Base-by-base conservation (phyloP, 257 asterid genomes). In the Cinchona pubescens region DNA sequence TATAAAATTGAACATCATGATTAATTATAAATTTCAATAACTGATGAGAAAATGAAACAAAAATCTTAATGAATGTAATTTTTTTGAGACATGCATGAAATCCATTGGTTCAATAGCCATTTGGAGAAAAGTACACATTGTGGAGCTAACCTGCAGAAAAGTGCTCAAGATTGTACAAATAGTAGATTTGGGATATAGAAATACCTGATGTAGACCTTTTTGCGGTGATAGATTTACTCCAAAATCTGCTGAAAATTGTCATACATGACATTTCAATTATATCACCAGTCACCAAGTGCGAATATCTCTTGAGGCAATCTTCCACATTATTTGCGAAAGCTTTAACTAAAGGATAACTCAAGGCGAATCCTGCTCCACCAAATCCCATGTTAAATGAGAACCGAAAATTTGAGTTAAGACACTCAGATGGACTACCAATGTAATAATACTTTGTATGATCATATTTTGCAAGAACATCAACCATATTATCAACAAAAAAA, bases 161-260 rank as follows among this genome's bases (percentile, higher is more conserved):
- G n/a, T n/a, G n/a, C n/a, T n/a, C n/a, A n/a, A n/a, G n/a, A n/a
- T n/a, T n/a, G n/a, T n/a, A n/a, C n/a, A n/a, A n/a, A n/a, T n/a
- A n/a, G n/a, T 42, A 42, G 9, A 2, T 42, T 42, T 11, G 0
- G 5, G 8, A 51, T 16, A 51, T 51, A n/a, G 2, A 56, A 56
- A 16, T 62, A 83, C 87, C 88, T 87, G 91, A 78, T 87, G 91
- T 63, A 85, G 74, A 0, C 89, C 91, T 13, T 67, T 73, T 25
- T 85, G 81, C 0, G 51, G 70, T 23, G 91, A 78, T 5, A 85
- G 56, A 46, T 86, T 76, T 19, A 83, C 85, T 0, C 91, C 91
- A 30, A 83, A 56, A 49, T 87, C 89, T 53, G 88, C 85, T 0
- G 5, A 37, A 2, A 37, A 2, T 5, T 2, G 40, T 5, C 5